phyloP scores from a whole-genome alignment of 1,139 yeast genomes.

The Diutina scorzettiae region DNA sequence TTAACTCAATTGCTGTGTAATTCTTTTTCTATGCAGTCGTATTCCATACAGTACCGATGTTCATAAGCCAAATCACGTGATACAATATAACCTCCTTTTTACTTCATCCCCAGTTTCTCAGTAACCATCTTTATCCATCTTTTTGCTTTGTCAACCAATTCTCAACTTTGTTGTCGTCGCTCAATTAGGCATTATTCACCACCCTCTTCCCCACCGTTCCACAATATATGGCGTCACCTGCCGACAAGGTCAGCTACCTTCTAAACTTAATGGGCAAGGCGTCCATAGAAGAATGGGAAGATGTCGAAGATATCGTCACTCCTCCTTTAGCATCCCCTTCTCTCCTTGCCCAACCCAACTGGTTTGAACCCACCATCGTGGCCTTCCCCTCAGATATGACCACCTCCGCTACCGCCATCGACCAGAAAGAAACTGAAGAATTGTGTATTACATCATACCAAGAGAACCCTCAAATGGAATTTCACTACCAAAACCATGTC shows the following conservation, averaged over 20 bases:
- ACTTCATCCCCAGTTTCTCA: no score
- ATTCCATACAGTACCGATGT: no score
- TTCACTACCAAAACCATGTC: conserved; percentile 12
- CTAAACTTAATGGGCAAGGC: neutral
- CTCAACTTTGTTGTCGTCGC: neutral
- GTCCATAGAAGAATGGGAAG: neutral
- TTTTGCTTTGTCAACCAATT: no score
- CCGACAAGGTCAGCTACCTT: neutral
- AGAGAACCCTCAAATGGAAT: conserved; percentile 12
- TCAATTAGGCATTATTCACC: neutral
- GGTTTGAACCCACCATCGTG: conserved; percentile 5
- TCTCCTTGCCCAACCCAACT: neutral
- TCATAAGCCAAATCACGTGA: no score
- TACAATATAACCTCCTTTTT: no score
- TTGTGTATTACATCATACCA: conserved; percentile 19
- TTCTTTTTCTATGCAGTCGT: no score
- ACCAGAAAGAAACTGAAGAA: conserved; percentile 31
- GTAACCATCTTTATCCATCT: no score
- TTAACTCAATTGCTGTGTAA: no score
- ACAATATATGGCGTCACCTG: neutral
- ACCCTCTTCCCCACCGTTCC: neutral
- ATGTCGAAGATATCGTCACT: neutral
- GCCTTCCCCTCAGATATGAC: conserved; percentile 9
- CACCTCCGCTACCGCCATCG: conserved; percentile 21
- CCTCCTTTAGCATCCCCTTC: no score